Base-by-base conservation (phyloP, 2,329 filamentous ascomycete genomes). In the Curvularia lunata region DNA sequence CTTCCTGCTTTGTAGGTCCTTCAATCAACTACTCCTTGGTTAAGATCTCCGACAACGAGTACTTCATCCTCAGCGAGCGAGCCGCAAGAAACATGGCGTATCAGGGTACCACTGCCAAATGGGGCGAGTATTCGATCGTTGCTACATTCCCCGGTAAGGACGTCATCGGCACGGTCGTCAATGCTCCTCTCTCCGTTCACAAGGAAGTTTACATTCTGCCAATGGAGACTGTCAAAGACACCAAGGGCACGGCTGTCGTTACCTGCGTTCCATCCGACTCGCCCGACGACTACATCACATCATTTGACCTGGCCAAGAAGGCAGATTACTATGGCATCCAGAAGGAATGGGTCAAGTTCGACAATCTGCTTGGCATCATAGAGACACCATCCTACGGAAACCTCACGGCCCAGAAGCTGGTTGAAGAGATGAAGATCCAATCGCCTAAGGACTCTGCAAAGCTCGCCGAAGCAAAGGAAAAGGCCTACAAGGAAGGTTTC, bases 401-500 rank as follows among this genome's bases (percentile, higher is more conserved):
- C 68, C 83, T 96, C 58, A 90, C 90, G 48, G 95, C 95, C 0
- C 88, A 90, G 64, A 85, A 88, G 68, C 82, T 99, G 58, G 90
- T 96, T 52, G 91, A 97, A 82, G 88, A 95, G 77, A 84, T 97
- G 76, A 98, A 98, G 84, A 99, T 99, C 74, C 89, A 91, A 64
- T 98, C 94, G 12, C 94, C 95, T 61, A 99, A 99, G 79, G 95
- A 99, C 74, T 86, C 88, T 34, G 95, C 91, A 75, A 90, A 93
- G 78, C 87, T 99, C 46, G 90, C 91, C 45, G 90, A 97, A 77
- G 95, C 95, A 45, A 99, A 99, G 81, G 94, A 98, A 67, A 82
- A 96, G 65, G 93, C 95, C 0, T 99, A 99, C 84, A 97, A 95
- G 79, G 93, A 97, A 74, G 95, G 93, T 16, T 98, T 91, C 82